Base-by-base conservation (phyloP, 2,329 filamentous ascomycete genomes). In the Chaetomiaceae sp. region DNA sequence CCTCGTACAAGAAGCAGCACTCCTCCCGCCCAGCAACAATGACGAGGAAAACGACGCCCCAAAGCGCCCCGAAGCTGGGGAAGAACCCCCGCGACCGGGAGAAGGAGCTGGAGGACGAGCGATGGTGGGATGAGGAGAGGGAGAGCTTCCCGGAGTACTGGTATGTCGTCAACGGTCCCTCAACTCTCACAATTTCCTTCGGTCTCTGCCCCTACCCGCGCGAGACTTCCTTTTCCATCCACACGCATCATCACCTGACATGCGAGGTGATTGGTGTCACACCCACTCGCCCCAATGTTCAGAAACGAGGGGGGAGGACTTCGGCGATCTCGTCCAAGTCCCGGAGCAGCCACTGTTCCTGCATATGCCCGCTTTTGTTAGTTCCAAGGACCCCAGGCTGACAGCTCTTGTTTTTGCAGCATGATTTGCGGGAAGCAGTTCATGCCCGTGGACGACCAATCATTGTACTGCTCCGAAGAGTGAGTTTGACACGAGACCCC, bases 351-450 rank as follows among this genome's bases (percentile, higher is more conserved):
- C 20, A 55, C 59, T 53, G 66, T 70, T 69, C 65, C 67, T 70
- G 67, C 66, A 67, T 66, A 58, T 54, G 25, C 50, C 37, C 43
- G 38, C 51, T 44, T 29, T n/a, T n/a, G n/a, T n/a, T n/a, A n/a
- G n/a, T n/a, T n/a, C n/a, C 45, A 54, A 40, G 56, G 39, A 48
- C 34, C 49, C 46, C 23, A 56, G 57, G 62, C 69, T 70, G 58
- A 69, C 63, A 60, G 37, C n/a, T 34, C 3, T 47, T 17, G 17
- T 59, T 47, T 42, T 61, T 54, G 37, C 62, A 85, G 82, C 69
- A 85, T 84, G 82, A 79, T 76, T 9, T 85, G 82, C 67, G 82
- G 85, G 66, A 85, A 84, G 70, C 81, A 85, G 69, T 85, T 85
- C 66, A 68, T 82, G 22, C 76, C 81, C 46, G 72, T 76, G 37